These are phyloP conservation scores for Musa troglodytarum DNA, from an alignment of 176 grass and related monocot species.

Conservation along the genomic window DNA sequence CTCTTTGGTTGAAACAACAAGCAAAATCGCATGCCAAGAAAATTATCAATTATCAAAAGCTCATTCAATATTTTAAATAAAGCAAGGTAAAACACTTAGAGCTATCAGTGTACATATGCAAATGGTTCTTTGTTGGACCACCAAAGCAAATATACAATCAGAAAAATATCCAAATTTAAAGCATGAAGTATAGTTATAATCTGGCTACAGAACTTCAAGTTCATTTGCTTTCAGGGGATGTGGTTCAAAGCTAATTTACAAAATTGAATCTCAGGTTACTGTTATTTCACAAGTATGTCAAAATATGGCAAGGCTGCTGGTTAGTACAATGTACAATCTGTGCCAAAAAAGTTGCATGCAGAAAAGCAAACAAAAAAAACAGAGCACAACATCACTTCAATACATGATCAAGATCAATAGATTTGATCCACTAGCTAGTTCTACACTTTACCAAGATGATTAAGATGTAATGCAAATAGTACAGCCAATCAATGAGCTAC, in stretches of 20 bases:
- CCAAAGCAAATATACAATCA: not conserved
- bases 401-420: constrained; percentile 1
- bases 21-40: not conserved
- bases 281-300: not conserved
- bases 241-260: not conserved
- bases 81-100: not conserved
- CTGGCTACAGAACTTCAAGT: too few species aligned
- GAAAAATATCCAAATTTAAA: too few species aligned
- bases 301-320: not conserved
- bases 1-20: not conserved
- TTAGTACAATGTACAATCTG: not conserved
- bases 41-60: not conserved
- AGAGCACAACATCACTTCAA: not conserved
- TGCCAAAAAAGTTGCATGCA: not conserved
- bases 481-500: not conserved
- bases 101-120: not conserved
- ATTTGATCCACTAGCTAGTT: not conserved
- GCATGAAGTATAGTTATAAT: too few species aligned
- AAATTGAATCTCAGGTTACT: not conserved
- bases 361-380: not conserved
- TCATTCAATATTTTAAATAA: not conserved
- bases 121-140: not conserved
- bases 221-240: not conserved
- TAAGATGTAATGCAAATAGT: not conserved
- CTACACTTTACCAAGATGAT: constrained; percentile 1